A percentile compares a stretch with the other conserved stretches of the same genome.
Evolutionary conservation across 805 yeast species (phyloP).

Genomic region (Ogataea populi-albae): DNA sequence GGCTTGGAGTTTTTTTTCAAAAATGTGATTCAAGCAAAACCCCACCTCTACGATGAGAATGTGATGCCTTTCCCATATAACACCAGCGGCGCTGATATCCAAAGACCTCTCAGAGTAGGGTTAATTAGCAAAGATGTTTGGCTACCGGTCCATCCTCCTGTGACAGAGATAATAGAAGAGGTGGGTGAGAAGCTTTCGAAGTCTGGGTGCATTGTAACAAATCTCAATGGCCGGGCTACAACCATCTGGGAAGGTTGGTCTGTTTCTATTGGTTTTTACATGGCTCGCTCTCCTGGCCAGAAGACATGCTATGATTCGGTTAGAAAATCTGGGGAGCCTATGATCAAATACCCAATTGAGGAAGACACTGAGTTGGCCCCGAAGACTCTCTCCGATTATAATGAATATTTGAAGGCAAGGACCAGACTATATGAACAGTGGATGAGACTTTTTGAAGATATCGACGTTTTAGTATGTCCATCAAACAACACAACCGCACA

Average conservation of each 20-base stretch:
- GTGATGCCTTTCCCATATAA: conserved; percentile 38
- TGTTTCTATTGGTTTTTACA: conserved; percentile 4
- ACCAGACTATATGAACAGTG: conserved; percentile 8
- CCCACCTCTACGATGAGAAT: conserved; percentile 38
- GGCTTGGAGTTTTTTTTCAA: conserved; percentile 50
- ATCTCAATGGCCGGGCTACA: conserved; percentile 11
- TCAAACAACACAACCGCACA: conserved; percentile 19
- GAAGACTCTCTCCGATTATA: neutral
- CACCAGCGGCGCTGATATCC: neutral
- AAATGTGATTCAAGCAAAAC: conserved; percentile 17
- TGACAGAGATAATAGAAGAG: conserved; percentile 40
- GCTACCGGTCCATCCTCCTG: conserved; percentile 56
- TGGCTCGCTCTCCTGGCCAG: neutral
- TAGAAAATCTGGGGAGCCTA: neutral
- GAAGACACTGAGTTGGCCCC: neutral
- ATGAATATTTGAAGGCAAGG: neutral
- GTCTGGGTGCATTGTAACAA: conserved; percentile 48
- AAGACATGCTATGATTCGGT: neutral
- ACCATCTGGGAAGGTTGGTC: conserved; percentile 10
- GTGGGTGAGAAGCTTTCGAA: conserved; percentile 26
- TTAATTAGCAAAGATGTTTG: conserved; percentile 40
- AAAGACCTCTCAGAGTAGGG: neutral
- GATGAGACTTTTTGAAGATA: conserved; percentile 5
- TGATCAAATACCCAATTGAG: neutral
- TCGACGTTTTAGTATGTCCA: conserved; percentile 18